Conservation (phyloP, 805 yeast genomes). For the Lipomyces starkeyi region DNA sequence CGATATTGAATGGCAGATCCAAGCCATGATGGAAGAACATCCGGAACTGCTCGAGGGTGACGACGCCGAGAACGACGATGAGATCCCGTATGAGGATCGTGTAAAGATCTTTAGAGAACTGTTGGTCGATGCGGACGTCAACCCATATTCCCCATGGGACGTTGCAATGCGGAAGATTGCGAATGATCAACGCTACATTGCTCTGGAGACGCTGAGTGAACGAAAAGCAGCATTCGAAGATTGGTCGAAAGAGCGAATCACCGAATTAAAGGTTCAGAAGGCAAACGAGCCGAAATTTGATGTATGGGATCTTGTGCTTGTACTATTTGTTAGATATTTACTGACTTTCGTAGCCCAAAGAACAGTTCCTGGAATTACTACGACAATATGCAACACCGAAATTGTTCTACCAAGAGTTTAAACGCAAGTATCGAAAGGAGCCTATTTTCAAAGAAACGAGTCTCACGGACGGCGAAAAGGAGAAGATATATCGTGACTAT, state of each 20-base stretch:
- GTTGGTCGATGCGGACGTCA: conserved; percentile 46
- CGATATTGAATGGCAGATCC: conserved; percentile 39
- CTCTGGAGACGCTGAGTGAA: conserved; percentile 46
- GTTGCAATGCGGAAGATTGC: conserved; percentile 51
- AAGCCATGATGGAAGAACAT: conserved; percentile 33
- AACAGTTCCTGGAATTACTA: conserved; percentile 44
- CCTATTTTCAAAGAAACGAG: conserved; percentile 40
- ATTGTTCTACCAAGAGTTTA: conserved; percentile 51
- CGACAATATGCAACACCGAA: conserved; percentile 41
- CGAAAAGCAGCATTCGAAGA: conserved; percentile 53
- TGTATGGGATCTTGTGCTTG: background rate
- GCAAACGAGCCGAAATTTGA: conserved; percentile 17
- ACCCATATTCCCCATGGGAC: conserved; percentile 59
- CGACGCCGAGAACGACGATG: conserved; percentile 37
- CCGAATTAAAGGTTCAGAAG: conserved; percentile 21
- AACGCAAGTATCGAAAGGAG: conserved; percentile 46
- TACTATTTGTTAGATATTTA: background rate
- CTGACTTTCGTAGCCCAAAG: conserved; percentile 30
- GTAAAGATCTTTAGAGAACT: conserved; percentile 47
- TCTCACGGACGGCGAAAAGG: conserved; percentile 49
- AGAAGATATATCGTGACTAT: conserved; percentile 49
- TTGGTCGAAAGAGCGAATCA: conserved; percentile 50
- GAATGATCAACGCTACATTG: conserved; percentile 52
- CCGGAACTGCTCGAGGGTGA: conserved; percentile 26
- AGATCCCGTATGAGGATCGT: conserved; percentile 38